Percentiles rank a stretch among this genome's conserved stretches.
These are phyloP conservation scores for Xylaria palmicola DNA, from an alignment of 495 filamentous ascomycete genomes.

Conservation along the genomic window DNA sequence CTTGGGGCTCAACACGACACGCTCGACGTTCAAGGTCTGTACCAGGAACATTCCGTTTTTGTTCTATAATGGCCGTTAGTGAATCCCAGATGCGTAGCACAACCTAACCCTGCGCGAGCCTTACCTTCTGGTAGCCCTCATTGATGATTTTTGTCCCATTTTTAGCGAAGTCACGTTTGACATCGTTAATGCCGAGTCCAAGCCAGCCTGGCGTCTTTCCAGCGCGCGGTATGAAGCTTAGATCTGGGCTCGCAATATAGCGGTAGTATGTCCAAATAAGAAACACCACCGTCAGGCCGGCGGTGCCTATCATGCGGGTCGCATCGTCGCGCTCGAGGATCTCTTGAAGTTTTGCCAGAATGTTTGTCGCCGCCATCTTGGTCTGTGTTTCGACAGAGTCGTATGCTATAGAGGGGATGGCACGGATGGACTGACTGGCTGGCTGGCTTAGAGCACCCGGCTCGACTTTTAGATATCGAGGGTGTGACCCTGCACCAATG, in stretches of 20 bases:
- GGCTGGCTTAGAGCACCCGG: background rate
- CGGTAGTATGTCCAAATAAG: constrained; percentile 12
- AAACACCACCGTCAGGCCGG: constrained; percentile 9
- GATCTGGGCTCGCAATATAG: constrained; percentile 7
- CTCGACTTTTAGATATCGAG: constrained; percentile 13
- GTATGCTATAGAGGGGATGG: constrained; percentile 1
- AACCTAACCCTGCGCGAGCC: background rate
- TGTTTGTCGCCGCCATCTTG: constrained; percentile 6
- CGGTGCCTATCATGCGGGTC: constrained; percentile 2
- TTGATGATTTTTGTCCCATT: constrained; percentile 20
- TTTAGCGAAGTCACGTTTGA: constrained; percentile 19
- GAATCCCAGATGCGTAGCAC: background rate
- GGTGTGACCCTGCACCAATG: background rate
- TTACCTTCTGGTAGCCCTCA: constrained; percentile 16
- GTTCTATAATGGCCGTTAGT: constrained; percentile 10
- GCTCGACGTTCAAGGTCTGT: constrained; percentile 19
- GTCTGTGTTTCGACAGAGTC: background rate
- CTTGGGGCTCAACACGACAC: constrained; percentile 21
- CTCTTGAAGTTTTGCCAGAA: background rate
- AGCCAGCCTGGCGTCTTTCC: constrained; percentile 16
- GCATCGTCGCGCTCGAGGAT: constrained; percentile 13
- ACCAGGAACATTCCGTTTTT: constrained; percentile 20
- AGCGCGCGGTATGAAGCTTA: constrained; percentile 14
- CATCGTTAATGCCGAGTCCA: constrained; percentile 15
- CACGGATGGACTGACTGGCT: background rate